phyloP scores from a whole-genome alignment of 2,329 filamentous ascomycete species.

The Pestalotiopsis sp. region DNA sequence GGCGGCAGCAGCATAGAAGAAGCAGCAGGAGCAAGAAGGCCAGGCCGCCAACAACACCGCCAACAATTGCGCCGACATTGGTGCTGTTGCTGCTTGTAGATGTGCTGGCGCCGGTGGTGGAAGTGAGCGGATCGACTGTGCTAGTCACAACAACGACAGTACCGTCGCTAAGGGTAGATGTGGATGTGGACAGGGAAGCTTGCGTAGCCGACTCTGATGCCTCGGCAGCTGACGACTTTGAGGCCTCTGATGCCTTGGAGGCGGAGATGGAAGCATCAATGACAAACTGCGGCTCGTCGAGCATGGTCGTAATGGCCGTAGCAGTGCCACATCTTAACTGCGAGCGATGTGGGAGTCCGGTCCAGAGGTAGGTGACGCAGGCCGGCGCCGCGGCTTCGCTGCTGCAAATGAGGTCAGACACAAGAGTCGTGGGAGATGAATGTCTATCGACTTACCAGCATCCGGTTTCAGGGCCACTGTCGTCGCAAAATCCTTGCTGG shows the following conservation, averaged over 20 bases:
- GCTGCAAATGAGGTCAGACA: constrained; percentile 11
- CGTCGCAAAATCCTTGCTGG: constrained; percentile 30
- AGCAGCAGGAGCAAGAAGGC: background rate
- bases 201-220: background rate
- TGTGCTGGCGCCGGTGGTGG: background rate
- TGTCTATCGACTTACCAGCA: constrained; percentile 36
- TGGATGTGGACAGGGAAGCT: background rate
- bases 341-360: constrained; percentile 31
- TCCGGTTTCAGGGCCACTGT: constrained; percentile 30
- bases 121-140: background rate
- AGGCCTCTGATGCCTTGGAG: constrained; percentile 11
- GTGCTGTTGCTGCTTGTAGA: background rate
- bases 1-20: background rate
- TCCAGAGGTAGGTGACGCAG: constrained; percentile 42
- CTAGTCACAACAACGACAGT: background rate
- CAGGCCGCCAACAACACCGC: background rate
- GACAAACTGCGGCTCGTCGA: constrained; percentile 36
- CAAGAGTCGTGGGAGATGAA: background rate
- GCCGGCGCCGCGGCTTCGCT: constrained; percentile 22
- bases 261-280: constrained; percentile 31
- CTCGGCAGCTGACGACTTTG: constrained; percentile 6
- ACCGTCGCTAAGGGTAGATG: background rate
- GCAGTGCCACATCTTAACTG: constrained; percentile 38
- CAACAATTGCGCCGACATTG: constrained; percentile 1
- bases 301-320: constrained; percentile 32